A percentile compares a stretch with the other conserved stretches of the same genome.
Conservation (phyloP, 352 stramenopile genomes). For the Vaucheria bursata region DNA sequence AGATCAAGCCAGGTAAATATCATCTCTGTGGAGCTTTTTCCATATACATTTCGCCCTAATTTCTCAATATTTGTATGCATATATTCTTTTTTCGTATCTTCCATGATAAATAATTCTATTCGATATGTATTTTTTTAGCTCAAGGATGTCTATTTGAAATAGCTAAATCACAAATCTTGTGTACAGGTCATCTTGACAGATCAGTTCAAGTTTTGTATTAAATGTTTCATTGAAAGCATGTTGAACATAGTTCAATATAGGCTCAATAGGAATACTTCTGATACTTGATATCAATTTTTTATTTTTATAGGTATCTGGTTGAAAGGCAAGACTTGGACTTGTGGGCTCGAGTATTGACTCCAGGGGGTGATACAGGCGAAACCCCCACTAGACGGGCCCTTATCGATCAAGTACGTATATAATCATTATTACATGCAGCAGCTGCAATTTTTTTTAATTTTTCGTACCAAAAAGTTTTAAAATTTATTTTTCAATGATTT, state of each 20-base stretch:
- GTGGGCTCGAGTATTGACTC: constrained; percentile 83
- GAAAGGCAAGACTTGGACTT: constrained; percentile 96
- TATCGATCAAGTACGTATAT: constrained; percentile 76
- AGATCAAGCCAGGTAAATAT: constrained; percentile 72
- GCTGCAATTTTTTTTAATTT: not conserved
- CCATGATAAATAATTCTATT: not conserved
- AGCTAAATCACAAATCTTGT: not conserved
- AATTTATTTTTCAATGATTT: no score
- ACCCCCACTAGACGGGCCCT: constrained; percentile 81
- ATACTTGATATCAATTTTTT: not conserved
- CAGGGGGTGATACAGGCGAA: constrained; percentile 56
- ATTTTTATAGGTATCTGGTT: constrained; percentile 77
- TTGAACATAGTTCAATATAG: not conserved
- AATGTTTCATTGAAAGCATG: not conserved
- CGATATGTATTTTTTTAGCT: not conserved
- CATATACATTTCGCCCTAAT: no score
- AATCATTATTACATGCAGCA: not conserved
- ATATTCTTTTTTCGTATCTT: not conserved
- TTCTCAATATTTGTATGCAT: not conserved
- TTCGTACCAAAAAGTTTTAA: no score
- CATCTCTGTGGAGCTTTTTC: no score
- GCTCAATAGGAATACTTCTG: not conserved
- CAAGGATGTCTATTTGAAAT: not conserved
- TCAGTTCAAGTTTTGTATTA: not conserved
- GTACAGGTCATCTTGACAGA: not conserved